A percentile compares a stretch with the other conserved stretches of the same genome.
Conservation (phyloP, 2,329 filamentous ascomycete species). For the Claviceps cyperi region DNA sequence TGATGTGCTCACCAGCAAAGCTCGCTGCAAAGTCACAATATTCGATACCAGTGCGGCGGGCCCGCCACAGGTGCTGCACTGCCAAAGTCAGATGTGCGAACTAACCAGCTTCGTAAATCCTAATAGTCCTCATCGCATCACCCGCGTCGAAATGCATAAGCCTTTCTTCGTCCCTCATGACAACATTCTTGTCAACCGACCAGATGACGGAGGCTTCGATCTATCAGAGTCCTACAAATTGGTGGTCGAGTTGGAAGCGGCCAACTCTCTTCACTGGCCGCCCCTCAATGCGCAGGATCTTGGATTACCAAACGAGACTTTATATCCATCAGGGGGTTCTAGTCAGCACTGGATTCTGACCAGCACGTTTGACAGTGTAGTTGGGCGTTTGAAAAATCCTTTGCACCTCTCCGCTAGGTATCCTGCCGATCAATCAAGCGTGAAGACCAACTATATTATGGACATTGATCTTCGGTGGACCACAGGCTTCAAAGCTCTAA, state of each 20-base stretch:
- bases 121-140: conserved; percentile 29
- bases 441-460: conserved; percentile 30
- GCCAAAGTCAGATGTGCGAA: conserved; percentile 39
- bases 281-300: conserved; percentile 28
- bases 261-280: conserved; percentile 36
- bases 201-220: conserved; percentile 31
- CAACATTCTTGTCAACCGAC: conserved; percentile 33
- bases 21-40: conserved; percentile 24
- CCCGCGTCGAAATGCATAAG: conserved; percentile 30
- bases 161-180: conserved; percentile 39
- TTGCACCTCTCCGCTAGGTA: conserved; percentile 15
- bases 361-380: conserved; percentile 27
- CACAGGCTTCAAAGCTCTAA: conserved; percentile 22
- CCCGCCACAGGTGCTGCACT: conserved; percentile 31
- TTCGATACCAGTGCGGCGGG: conserved; percentile 18
- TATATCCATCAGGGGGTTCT: conserved; percentile 10
- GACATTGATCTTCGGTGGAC: conserved; percentile 35
- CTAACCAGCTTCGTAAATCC: conserved; percentile 35
- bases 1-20: conserved; percentile 18
- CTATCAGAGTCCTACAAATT: conserved; percentile 36
- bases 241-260: conserved; percentile 37
- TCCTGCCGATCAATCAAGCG: conserved; percentile 11
- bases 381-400: conserved; percentile 25
- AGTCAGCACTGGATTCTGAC: conserved; percentile 24
- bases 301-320: conserved; percentile 12